phyloP scores from a whole-genome alignment of 768 basidiomycete species.

The Leccinum imitatum region DNA sequence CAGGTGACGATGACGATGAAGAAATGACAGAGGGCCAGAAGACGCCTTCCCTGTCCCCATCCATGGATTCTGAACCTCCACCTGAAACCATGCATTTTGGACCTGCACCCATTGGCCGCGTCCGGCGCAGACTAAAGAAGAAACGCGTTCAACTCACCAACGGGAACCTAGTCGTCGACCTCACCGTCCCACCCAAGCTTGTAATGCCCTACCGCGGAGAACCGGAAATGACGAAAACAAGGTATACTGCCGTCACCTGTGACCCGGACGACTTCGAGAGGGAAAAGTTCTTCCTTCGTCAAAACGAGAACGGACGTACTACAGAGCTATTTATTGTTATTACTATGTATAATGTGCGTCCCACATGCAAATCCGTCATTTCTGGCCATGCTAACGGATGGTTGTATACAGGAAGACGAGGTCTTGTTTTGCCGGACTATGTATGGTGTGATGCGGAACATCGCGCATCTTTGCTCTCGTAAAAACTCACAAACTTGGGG shows the following conservation, averaged over 20 bases:
- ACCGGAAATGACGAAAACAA: conserved; percentile 68
- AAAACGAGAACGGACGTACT: conserved; percentile 72
- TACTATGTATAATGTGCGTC: conserved; percentile 92
- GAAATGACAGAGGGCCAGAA: conserved; percentile 24
- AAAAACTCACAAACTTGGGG: conserved; percentile 96
- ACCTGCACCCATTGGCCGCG: conserved; percentile 80
- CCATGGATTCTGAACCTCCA: conserved; percentile 50
- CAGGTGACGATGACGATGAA: conserved; percentile 19
- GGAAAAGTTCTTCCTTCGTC: conserved; percentile 81
- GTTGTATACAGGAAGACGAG: conserved; percentile 69
- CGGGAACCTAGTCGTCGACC: conserved; percentile 85
- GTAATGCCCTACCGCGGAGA: conserved; percentile 71
- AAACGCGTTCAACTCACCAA: conserved; percentile 82
- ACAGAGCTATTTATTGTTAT: conserved; percentile 94
- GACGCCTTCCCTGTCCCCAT: conserved; percentile 25
- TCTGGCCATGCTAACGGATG: conserved; percentile 13
- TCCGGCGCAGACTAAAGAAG: conserved; percentile 72
- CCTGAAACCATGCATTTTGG: conserved; percentile 81
- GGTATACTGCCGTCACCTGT: conserved; percentile 90
- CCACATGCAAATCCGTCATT: background rate
- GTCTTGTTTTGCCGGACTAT: conserved; percentile 89
- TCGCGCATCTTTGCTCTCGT: conserved; percentile 76
- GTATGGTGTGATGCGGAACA: conserved; percentile 92
- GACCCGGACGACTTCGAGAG: conserved; percentile 91
- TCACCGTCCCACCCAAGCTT: conserved; percentile 82